phyloP scores from a whole-genome alignment of 2,329 filamentous ascomycete genomes.

The Pseudogymnoascus sp. region DNA sequence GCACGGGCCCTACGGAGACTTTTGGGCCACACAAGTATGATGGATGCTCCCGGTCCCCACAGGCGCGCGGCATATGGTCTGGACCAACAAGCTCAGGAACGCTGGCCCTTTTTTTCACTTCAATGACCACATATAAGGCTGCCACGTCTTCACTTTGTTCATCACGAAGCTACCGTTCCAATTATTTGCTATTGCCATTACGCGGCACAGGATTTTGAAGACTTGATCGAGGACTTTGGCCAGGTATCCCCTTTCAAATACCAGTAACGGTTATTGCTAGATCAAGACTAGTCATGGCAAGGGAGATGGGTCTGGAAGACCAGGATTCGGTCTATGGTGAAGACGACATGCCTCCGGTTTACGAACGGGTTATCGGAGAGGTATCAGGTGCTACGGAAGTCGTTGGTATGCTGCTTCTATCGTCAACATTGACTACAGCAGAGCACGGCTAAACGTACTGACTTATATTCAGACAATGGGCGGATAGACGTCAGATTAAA shows the following conservation, averaged over 20 bases:
- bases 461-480: conserved; percentile 36
- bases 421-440: not conserved
- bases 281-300: not conserved
- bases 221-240: not conserved
- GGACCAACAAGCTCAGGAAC: too few relatives aligned
- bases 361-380: not conserved
- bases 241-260: not conserved
- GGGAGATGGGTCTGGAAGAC: not conserved
- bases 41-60: too few relatives aligned
- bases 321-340: not conserved
- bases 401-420: not conserved
- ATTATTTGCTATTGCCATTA: not conserved
- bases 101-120: too few relatives aligned
- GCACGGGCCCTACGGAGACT: too few relatives aligned
- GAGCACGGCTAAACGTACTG: not conserved
- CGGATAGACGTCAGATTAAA: conserved; percentile 47
- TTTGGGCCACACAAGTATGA: too few relatives aligned
- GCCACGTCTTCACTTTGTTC: not conserved
- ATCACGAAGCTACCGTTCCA: not conserved
- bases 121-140: not conserved
- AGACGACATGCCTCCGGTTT: not conserved
- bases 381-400: not conserved
- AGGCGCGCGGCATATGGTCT: too few relatives aligned
- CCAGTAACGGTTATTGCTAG: not conserved
- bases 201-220: not conserved